phyloP scores from a whole-genome alignment of 257 asterid genomes.

The Penstemon eatonii region DNA sequence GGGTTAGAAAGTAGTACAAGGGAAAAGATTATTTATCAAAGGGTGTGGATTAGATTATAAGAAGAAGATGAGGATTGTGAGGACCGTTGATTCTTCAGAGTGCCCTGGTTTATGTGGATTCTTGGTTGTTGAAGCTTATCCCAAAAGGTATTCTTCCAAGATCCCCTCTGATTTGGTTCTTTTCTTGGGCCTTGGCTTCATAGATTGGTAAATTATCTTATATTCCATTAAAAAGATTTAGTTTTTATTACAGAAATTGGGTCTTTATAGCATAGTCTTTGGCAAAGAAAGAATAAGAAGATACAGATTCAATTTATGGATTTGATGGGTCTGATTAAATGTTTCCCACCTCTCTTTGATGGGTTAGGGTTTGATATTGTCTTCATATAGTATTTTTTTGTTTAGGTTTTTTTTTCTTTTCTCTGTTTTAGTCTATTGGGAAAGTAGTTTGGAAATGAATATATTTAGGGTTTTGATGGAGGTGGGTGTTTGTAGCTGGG shows the following conservation, averaged over 20 bases:
- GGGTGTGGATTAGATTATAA: constrained; percentile 14
- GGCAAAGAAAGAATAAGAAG: constrained; percentile 11
- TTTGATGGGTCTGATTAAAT: constrained; percentile 46
- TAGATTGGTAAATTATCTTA: constrained; percentile 74
- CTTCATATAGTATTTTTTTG: constrained; percentile 37
- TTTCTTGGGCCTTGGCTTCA: constrained; percentile 95
- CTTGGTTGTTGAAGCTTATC: constrained; percentile 89
- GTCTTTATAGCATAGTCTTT: constrained; percentile 13
- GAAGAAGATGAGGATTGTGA: constrained; percentile 53
- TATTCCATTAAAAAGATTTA: constrained; percentile 9
- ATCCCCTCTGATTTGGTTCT: constrained; percentile 95
- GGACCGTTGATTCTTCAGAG: constrained; percentile 56
- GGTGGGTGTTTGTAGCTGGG: constrained; percentile 41
- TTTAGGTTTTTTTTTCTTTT: constrained; percentile 24
- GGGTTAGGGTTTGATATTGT: constrained; percentile 51
- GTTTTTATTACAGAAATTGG: constrained; percentile 12
- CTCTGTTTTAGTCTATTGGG: constrained; percentile 21
- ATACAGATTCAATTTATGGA: constrained; percentile 35
- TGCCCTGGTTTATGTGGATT: constrained; percentile 61
- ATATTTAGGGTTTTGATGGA: constrained; percentile 42
- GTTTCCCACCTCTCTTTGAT: constrained; percentile 38
- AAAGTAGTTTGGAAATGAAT: constrained; percentile 23
- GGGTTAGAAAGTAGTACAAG: constrained; percentile 23
- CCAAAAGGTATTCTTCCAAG: constrained; percentile 95
- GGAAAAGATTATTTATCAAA: background rate